Evolutionary conservation across 169 alveolate species (phyloP).

Genomic region (Nephromyces sp.): DNA sequence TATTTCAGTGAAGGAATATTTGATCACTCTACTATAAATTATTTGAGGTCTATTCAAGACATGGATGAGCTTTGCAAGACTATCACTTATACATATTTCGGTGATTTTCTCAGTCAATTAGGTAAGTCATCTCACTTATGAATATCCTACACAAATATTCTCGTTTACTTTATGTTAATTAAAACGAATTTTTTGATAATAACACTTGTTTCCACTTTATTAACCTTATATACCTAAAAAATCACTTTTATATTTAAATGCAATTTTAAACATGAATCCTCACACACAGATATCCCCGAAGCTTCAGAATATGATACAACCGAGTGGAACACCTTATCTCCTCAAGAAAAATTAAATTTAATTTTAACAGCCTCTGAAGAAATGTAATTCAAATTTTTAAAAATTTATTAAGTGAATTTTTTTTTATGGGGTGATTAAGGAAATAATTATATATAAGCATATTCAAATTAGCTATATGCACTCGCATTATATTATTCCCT

Average conservation of each 20-base stretch:
- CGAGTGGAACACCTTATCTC: too few species aligned
- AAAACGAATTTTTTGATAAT: not conserved
- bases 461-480: too few species aligned
- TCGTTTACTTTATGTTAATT: not conserved
- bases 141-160: not conserved
- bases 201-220: not conserved
- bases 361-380: too few species aligned
- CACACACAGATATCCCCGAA: not conserved
- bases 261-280: not conserved
- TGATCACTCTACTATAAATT: not conserved
- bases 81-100: not conserved
- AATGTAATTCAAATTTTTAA: too few species aligned
- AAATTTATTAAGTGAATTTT: too few species aligned
- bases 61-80: not conserved
- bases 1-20: not conserved
- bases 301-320: too few species aligned
- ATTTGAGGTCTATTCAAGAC: not conserved
- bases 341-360: too few species aligned
- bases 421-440: too few species aligned
- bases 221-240: not conserved
- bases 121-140: not conserved
- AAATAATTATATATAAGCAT: too few species aligned
- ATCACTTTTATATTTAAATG: not conserved
- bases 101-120: not conserved
- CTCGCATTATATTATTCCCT: too few species aligned